Percentiles rank a stretch among this genome's conserved stretches.
Conservation (phyloP, 164 flowering plant genomes). For the Cinnamomum micranthum region DNA sequence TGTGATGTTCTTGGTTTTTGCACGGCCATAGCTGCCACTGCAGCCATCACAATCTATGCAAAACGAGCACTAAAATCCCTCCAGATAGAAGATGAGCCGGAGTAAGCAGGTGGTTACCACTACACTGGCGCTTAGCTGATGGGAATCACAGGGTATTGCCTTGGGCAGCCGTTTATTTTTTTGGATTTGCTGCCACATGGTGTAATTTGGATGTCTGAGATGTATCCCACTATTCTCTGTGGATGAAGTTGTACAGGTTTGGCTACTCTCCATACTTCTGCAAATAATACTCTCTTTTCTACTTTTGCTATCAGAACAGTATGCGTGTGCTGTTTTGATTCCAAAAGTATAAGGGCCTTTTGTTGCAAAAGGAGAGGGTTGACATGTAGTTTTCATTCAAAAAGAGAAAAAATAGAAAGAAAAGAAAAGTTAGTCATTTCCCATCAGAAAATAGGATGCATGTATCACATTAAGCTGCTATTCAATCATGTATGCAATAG, state of each 20-base stretch:
- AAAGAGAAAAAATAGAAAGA: too few relatives aligned
- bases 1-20: slow-evolving; percentile 55
- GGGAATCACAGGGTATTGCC: not conserved
- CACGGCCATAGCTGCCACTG: slow-evolving; percentile 48
- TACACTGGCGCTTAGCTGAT: not conserved
- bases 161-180: not conserved
- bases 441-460: too few relatives aligned
- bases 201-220: not conserved
- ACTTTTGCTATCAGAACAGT: too few relatives aligned
- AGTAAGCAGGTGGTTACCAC: not conserved
- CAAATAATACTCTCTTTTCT: too few relatives aligned
- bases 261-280: not conserved
- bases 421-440: too few relatives aligned
- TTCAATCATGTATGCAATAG: too few relatives aligned
- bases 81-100: slow-evolving; percentile 46
- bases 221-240: not conserved
- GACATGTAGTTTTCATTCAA: too few relatives aligned
- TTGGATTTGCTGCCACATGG: not conserved
- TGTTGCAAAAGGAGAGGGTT: too few relatives aligned
- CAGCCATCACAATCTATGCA: slow-evolving; percentile 59
- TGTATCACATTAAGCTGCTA: too few relatives aligned
- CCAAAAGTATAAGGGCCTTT: too few relatives aligned
- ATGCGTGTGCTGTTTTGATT: too few relatives aligned
- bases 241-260: not conserved
- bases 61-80: slow-evolving; percentile 56